Conservation (phyloP, 2,329 filamentous ascomycete genomes). For the Ophiostoma tasmaniense region DNA sequence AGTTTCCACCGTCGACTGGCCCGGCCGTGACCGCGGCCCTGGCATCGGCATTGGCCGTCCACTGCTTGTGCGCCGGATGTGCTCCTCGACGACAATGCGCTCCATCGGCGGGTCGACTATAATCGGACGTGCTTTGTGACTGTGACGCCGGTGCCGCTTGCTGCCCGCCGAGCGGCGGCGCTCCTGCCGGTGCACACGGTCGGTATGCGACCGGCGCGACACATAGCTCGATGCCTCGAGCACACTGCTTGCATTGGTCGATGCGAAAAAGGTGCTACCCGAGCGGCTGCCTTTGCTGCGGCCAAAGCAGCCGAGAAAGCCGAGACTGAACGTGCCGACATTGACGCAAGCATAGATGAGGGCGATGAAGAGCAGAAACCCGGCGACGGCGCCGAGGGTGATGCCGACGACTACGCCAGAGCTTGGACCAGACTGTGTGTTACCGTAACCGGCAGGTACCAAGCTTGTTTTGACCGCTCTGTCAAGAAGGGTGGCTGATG, state of each 20-base stretch:
- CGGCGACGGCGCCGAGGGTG: slow-evolving; percentile 36
- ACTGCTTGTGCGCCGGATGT: not conserved
- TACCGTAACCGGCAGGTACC: slow-evolving; percentile 27
- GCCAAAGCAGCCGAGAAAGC: slow-evolving; percentile 11
- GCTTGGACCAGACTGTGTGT: slow-evolving; percentile 22
- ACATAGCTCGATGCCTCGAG: slow-evolving; percentile 23
- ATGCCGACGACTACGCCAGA: slow-evolving; percentile 35
- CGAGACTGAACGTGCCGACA: slow-evolving; percentile 22
- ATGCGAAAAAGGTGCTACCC: slow-evolving; percentile 8
- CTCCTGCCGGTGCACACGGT: not conserved
- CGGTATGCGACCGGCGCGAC: slow-evolving; percentile 15
- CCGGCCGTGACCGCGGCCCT: not conserved
- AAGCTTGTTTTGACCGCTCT: slow-evolving; percentile 23
- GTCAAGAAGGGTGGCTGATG: slow-evolving; percentile 10
- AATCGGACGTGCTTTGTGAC: slow-evolving; percentile 23
- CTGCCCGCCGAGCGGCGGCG: not conserved
- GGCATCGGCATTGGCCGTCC: not conserved
- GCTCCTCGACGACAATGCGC: slow-evolving; percentile 23
- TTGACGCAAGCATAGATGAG: slow-evolving; percentile 29
- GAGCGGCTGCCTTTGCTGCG: slow-evolving; percentile 15
- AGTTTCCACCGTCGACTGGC: slow-evolving; percentile 1
- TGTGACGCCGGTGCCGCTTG: slow-evolving; percentile 19
- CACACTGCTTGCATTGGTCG: slow-evolving; percentile 18
- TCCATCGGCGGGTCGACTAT: slow-evolving; percentile 25
- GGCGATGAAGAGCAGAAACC: slow-evolving; percentile 29